Conservation (phyloP, 805 yeast genomes). For the Nakazawaea wickerhamii region DNA sequence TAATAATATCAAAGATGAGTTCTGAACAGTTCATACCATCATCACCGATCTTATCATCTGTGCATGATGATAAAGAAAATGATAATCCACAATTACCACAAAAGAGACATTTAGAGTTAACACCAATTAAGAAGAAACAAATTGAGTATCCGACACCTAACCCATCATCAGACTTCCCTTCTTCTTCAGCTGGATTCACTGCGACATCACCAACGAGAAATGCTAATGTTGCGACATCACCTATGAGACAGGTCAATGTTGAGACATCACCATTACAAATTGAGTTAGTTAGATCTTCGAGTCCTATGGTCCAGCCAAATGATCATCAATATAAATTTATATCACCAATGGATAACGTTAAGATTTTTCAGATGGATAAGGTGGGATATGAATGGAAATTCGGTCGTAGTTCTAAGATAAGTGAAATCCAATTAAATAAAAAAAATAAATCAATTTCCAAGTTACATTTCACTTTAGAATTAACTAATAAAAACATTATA, state of each 20-base stretch:
- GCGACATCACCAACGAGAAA: background rate
- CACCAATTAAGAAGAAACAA: background rate
- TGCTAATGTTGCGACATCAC: constrained; percentile 5
- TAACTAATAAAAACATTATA: constrained; percentile 36
- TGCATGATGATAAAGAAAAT: constrained; percentile 12
- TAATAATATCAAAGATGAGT: background rate
- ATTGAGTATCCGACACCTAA: constrained; percentile 12
- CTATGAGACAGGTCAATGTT: constrained; percentile 4
- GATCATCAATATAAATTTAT: constrained; percentile 18
- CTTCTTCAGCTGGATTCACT: constrained; percentile 4
- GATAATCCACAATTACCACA: constrained; percentile 2
- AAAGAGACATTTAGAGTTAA: background rate
- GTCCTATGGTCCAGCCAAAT: no score
- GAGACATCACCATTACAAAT: background rate
- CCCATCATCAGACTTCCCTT: constrained; percentile 14
- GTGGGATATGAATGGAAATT: constrained; percentile 36
- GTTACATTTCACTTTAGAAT: constrained; percentile 51
- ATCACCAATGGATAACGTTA: constrained; percentile 32
- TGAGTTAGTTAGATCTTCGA: background rate
- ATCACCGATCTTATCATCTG: constrained; percentile 23
- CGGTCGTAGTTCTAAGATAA: constrained; percentile 65
- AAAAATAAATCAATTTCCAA: constrained; percentile 60
- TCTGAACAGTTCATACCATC: constrained; percentile 28
- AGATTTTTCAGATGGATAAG: constrained; percentile 33
- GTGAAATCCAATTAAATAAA: constrained; percentile 44